These are phyloP conservation scores for Cyathus striatus DNA, from an alignment of 768 basidiomycete genomes.

Conservation along the genomic window DNA sequence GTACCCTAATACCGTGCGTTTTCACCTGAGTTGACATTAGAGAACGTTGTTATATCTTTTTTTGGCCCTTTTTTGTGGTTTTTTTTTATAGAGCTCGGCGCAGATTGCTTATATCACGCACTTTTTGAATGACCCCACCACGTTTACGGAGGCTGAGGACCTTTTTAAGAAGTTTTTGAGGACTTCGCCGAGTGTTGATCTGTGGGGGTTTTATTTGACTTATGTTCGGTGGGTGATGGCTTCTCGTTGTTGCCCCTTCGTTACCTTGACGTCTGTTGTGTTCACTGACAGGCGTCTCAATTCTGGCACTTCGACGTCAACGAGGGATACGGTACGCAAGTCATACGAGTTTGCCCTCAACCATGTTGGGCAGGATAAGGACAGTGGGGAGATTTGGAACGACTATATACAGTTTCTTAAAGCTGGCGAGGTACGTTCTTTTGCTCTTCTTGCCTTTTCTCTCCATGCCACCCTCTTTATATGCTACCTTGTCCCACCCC, in stretches of 20 bases:
- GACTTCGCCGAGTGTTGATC: conserved; percentile 80
- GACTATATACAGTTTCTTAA: conserved; percentile 92
- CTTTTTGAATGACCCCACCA: conserved; percentile 56
- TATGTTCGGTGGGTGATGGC: conserved; percentile 81
- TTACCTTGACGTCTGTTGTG: conserved; percentile 9
- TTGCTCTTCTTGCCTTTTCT: too few relatives aligned
- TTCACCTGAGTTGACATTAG: too few relatives aligned
- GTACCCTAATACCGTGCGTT: conserved; percentile 90
- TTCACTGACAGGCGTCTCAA: conserved; percentile 58
- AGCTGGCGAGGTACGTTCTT: conserved; percentile 64
- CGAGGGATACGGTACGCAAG: conserved; percentile 75
- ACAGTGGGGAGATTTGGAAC: conserved; percentile 88
- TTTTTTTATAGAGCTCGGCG: conserved; percentile 57
- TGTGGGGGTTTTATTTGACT: conserved; percentile 91
- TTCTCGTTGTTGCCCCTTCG: conserved; percentile 4
- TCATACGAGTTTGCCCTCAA: conserved; percentile 93
- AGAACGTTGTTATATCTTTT: too few relatives aligned
- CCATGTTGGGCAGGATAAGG: conserved; percentile 87
- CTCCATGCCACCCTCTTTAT: too few relatives aligned
- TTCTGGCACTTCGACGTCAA: conserved; percentile 50
- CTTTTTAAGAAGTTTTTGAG: conserved; percentile 88
- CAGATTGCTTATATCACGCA: conserved; percentile 84
- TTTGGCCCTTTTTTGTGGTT: conserved; percentile 7
- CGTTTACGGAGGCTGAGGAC: conserved; percentile 74
- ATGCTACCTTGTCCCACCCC: too few relatives aligned